A percentile compares a stretch with the other conserved stretches of the same genome.
Conservation (phyloP, 768 basidiomycete species). For the Pleurotus sapidus region DNA sequence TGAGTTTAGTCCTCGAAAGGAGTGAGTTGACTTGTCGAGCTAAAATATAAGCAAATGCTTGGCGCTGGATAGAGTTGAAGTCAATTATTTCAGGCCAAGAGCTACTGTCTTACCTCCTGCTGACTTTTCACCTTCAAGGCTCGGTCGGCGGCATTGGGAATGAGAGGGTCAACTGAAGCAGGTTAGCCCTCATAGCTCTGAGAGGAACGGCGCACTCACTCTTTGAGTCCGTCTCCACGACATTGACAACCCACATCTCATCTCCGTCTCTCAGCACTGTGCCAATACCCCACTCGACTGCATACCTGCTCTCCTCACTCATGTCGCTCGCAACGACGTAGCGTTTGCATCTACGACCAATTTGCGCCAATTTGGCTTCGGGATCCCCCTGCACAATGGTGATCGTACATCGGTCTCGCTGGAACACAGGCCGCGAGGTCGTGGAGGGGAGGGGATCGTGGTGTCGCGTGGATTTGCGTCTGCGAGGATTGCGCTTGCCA, state of each 20-base stretch:
- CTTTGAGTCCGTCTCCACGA: slow-evolving; percentile 91
- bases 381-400: slow-evolving; percentile 86
- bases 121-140: slow-evolving; percentile 80
- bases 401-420: slow-evolving; percentile 91
- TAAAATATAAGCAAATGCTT: slow-evolving; percentile 85
- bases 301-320: slow-evolving; percentile 91
- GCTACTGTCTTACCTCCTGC: slow-evolving; percentile 67
- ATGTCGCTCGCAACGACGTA: slow-evolving; percentile 95
- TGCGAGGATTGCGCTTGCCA: slow-evolving; percentile 44
- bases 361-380: slow-evolving; percentile 39
- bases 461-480: slow-evolving; percentile 59
- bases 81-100: slow-evolving; percentile 4
- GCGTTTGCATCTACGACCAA: slow-evolving; percentile 51
- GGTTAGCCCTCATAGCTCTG: background rate
- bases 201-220: slow-evolving; percentile 40
- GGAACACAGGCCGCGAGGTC: slow-evolving; percentile 80
- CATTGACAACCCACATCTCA: slow-evolving; percentile 86
- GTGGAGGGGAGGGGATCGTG: slow-evolving; percentile 63
- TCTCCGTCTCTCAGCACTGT: slow-evolving; percentile 95
- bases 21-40: slow-evolving; percentile 86
- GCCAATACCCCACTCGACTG: slow-evolving; percentile 97
- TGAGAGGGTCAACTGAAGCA: slow-evolving; percentile 58
- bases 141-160: slow-evolving; percentile 72
- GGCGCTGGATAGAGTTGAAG: slow-evolving; percentile 51
- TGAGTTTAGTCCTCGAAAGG: slow-evolving; percentile 85